These are phyloP conservation scores for Phanerodontia chrysosporium DNA, from an alignment of 768 basidiomycete genomes.

Conservation along the genomic window DNA sequence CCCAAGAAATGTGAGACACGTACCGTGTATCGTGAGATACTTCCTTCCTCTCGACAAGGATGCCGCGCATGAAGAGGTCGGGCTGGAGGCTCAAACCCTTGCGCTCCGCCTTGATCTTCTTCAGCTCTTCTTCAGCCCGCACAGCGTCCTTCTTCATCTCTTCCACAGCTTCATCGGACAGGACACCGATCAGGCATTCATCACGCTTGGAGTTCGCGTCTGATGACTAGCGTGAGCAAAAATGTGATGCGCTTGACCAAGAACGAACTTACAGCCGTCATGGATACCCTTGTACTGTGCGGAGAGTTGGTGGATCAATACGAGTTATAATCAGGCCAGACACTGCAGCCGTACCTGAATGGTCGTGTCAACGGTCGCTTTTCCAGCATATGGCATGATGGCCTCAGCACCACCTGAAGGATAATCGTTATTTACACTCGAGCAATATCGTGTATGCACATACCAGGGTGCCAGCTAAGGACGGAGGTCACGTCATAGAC, in stretches of 20 bases:
- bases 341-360: slow-evolving; percentile 13
- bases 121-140: slow-evolving; percentile 15
- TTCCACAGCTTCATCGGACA: slow-evolving; percentile 14
- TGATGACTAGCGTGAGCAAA: not conserved
- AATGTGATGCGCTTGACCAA: not conserved
- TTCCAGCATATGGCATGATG: slow-evolving; percentile 20
- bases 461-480: slow-evolving; percentile 20
- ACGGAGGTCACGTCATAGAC: slow-evolving; percentile 29
- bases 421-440: not conserved
- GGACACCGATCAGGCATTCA: slow-evolving; percentile 18
- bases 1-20: not conserved
- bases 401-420: slow-evolving; percentile 16
- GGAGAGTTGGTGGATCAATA: not conserved
- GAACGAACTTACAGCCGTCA: slow-evolving; percentile 14
- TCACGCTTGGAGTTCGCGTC: slow-evolving; percentile 19
- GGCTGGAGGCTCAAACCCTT: slow-evolving; percentile 18
- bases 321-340: not conserved
- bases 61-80: slow-evolving; percentile 17
- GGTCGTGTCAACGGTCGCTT: slow-evolving; percentile 18
- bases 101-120: slow-evolving; percentile 17
- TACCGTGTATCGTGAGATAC: slow-evolving; percentile 18
- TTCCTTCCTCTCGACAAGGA: slow-evolving; percentile 13
- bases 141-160: slow-evolving; percentile 19
- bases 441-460: no score
- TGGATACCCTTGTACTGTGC: slow-evolving; percentile 20